phyloP scores from a whole-genome alignment of 2,329 filamentous ascomycete genomes.

The Fusarium decemcellulare region DNA sequence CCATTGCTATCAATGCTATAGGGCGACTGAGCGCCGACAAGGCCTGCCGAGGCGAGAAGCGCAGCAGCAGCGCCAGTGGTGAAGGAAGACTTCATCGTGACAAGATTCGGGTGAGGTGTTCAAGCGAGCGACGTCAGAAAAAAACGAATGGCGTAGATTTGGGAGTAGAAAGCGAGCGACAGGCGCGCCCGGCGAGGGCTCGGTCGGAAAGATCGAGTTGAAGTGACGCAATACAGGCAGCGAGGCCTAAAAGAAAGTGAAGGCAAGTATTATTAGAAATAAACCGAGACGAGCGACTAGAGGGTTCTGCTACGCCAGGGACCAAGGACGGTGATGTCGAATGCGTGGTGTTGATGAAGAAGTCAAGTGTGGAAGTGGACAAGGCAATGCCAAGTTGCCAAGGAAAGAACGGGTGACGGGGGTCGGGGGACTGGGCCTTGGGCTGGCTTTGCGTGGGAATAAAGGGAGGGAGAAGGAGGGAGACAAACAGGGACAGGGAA shows the following conservation, averaged over 20 bases:
- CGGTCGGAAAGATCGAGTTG: constrained; percentile 4
- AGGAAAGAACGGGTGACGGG: constrained; percentile 41
- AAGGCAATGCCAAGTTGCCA: constrained; percentile 41
- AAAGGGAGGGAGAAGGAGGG: constrained; percentile 30
- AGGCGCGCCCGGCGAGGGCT: constrained; percentile 36
- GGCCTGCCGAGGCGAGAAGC: constrained; percentile 38
- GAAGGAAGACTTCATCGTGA: constrained; percentile 43
- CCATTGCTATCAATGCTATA: constrained; percentile 45
- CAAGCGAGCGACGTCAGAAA: constrained; percentile 22
- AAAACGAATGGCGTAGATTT: constrained; percentile 6
- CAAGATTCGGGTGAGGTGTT: background rate
- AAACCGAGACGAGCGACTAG: background rate
- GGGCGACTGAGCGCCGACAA: constrained; percentile 42
- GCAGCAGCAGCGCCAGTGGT: constrained; percentile 37
- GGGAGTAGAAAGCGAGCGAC: constrained; percentile 25
- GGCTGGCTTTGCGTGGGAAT: constrained; percentile 26
- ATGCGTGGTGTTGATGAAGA: constrained; percentile 43
- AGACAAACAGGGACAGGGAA: constrained; percentile 30
- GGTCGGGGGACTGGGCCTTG: constrained; percentile 15
- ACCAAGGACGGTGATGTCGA: constrained; percentile 20
- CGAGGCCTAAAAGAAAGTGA: constrained; percentile 15
- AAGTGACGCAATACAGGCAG: constrained; percentile 6
- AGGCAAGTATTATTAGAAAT: constrained; percentile 11
- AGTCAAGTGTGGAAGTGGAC: constrained; percentile 31
- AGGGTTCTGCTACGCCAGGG: constrained; percentile 2